Conservation (phyloP, 2,329 filamentous ascomycete species). For the Emergomyces orientalis region DNA sequence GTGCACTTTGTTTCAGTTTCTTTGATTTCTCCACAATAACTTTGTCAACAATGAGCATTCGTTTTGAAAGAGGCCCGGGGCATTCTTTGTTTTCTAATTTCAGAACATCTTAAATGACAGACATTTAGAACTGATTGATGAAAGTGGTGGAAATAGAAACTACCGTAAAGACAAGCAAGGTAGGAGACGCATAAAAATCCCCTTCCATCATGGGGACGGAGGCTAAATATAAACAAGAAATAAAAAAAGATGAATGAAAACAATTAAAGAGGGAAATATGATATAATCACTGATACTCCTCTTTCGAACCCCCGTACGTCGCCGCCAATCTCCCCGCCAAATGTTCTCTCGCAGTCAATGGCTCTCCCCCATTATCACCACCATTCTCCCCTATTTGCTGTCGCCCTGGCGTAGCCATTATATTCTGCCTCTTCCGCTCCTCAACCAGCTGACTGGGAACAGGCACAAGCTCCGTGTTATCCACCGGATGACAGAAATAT, state of each 20-base stretch:
- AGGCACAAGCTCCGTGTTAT: slow-evolving; percentile 44
- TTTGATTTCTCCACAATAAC: too few relatives aligned
- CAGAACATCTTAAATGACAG: neutral
- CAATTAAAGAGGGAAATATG: neutral
- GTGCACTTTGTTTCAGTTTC: too few relatives aligned
- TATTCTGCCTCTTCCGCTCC: slow-evolving; percentile 26
- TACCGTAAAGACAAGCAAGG: too few relatives aligned
- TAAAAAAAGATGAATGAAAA: neutral
- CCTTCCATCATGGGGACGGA: neutral
- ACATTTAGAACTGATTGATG: too few relatives aligned
- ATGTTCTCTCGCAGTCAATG: slow-evolving; percentile 51
- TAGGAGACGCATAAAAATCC: too few relatives aligned
- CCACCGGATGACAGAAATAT: slow-evolving; percentile 55
- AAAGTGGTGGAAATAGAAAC: too few relatives aligned
- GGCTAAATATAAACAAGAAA: neutral
- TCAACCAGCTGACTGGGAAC: slow-evolving; percentile 47
- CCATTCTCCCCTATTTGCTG: slow-evolving; percentile 20
- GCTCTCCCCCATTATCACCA: slow-evolving; percentile 32
- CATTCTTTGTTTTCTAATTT: neutral
- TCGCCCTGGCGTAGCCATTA: slow-evolving; percentile 18
- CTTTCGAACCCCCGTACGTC: slow-evolving; percentile 44
- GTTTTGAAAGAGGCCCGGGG: too few relatives aligned
- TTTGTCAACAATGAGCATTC: too few relatives aligned
- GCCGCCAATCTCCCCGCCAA: slow-evolving; percentile 48
- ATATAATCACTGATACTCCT: slow-evolving; percentile 11